phyloP scores from a whole-genome alignment of 192 early-diverging fungal genomes.

The Mortierella claussenii region DNA sequence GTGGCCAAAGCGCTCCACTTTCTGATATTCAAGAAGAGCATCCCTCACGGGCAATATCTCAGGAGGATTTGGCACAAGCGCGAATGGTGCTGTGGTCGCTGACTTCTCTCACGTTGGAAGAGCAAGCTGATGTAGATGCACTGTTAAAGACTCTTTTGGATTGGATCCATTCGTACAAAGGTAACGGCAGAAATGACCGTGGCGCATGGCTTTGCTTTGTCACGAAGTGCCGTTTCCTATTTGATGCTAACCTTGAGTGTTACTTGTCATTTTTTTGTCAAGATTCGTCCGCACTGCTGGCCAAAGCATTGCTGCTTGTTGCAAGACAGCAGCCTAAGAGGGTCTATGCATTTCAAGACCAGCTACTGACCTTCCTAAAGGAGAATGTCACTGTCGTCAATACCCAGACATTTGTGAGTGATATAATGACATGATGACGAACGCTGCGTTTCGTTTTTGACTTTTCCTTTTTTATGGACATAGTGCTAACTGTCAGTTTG shows the following conservation, averaged over 20 bases:
- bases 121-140: neutral
- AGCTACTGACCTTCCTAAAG: constrained; percentile 6
- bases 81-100: constrained; percentile 17
- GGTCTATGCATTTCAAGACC: constrained; percentile 6
- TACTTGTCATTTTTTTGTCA: neutral
- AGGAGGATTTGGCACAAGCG: constrained; percentile 12
- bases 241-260: neutral
- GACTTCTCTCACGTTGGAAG: constrained; percentile 15
- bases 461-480: neutral
- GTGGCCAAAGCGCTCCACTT: neutral
- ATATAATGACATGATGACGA: too few relatives aligned
- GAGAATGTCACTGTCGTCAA: constrained; percentile 3
- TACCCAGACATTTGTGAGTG: constrained; percentile 30
- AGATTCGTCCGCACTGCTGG: constrained; percentile 24
- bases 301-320: constrained; percentile 39
- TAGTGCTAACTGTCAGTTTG: too few relatives aligned
- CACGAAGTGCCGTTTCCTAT: too few relatives aligned
- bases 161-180: constrained; percentile 27
- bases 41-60: neutral
- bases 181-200: constrained; percentile 1
- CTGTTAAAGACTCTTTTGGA: constrained; percentile 18
- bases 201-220: too few relatives aligned
- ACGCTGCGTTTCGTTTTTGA: neutral
- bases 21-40: neutral
- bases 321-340: constrained; percentile 13